phyloP scores from a whole-genome alignment of 352 stramenopile species.

The Phytophthora pinifolia region DNA sequence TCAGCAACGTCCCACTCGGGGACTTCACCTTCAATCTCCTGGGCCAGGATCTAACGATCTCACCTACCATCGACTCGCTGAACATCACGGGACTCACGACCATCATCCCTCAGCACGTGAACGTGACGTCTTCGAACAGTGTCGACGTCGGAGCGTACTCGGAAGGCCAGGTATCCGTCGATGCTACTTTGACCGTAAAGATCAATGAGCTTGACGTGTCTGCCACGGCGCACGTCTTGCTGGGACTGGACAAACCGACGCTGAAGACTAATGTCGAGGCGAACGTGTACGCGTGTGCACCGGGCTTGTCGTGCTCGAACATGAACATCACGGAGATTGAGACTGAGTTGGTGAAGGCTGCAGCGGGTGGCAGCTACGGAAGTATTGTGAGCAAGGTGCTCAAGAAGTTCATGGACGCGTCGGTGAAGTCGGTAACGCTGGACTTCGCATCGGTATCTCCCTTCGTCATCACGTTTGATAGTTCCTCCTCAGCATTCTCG shows the following conservation, averaged over 20 bases:
- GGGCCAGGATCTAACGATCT: conserved; percentile 44
- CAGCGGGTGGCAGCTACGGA: conserved; percentile 25
- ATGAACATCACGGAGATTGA: conserved; percentile 33
- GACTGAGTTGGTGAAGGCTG: conserved; percentile 24
- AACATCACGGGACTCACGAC: conserved; percentile 42
- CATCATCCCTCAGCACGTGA: conserved; percentile 35
- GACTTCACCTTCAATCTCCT: conserved; percentile 37
- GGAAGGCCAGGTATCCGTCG: conserved; percentile 26
- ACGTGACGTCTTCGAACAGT: conserved; percentile 33
- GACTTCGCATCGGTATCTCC: conserved; percentile 42
- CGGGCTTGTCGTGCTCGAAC: conserved; percentile 34
- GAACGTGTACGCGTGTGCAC: conserved; percentile 35
- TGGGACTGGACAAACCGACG: conserved; percentile 33
- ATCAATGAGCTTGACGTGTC: conserved; percentile 36
- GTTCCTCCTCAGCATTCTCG: conserved; percentile 31
- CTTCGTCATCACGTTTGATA: conserved; percentile 45
- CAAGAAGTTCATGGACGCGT: conserved; percentile 28
- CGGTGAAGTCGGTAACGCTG: conserved; percentile 32
- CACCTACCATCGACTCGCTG: conserved; percentile 43
- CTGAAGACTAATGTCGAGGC: conserved; percentile 25
- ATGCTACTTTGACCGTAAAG: conserved; percentile 31
- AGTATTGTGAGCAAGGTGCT: conserved; percentile 36
- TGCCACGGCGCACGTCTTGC: conserved; percentile 23
- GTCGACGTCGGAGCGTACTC: conserved; percentile 40
- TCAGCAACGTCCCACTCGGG: conserved; percentile 33